A percentile compares a stretch with the other conserved stretches of the same genome.
These are phyloP conservation scores for Fusarium virguliforme DNA, from an alignment of 2,329 filamentous ascomycete species.

Conservation along the genomic window DNA sequence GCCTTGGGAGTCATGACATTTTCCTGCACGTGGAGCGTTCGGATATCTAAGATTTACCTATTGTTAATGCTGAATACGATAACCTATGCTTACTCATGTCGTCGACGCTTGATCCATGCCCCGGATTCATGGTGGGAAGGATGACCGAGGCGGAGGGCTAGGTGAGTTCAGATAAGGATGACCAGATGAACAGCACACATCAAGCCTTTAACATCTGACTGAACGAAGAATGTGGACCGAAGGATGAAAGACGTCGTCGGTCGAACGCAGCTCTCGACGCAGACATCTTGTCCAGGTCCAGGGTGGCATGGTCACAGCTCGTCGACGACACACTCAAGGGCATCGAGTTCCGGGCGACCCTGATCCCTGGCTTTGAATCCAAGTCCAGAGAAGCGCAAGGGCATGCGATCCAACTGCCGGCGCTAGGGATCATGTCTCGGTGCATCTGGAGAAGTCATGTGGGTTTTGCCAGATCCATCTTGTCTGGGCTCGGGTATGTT, in stretches of 20 bases:
- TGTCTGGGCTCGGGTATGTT: background rate
- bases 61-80: conserved; percentile 18
- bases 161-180: background rate
- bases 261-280: background rate
- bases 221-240: background rate
- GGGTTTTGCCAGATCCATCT: background rate
- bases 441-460: background rate
- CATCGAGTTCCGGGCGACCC: background rate
- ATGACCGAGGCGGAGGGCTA: background rate
- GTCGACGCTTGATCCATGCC: background rate
- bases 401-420: background rate
- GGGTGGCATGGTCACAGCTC: background rate
- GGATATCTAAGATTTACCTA: conserved; percentile 33
- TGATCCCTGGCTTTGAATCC: background rate
- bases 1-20: conserved; percentile 32
- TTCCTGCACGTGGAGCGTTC: conserved; percentile 47
- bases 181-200: background rate
- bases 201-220: background rate
- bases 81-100: background rate
- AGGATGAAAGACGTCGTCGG: background rate
- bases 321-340: background rate
- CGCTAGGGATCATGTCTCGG: background rate
- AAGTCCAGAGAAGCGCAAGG: conserved; percentile 3
- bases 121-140: background rate
- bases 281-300: background rate